phyloP scores from a whole-genome alignment of 2,329 filamentous ascomycete species.

The Davidsoniella eucalypti region DNA sequence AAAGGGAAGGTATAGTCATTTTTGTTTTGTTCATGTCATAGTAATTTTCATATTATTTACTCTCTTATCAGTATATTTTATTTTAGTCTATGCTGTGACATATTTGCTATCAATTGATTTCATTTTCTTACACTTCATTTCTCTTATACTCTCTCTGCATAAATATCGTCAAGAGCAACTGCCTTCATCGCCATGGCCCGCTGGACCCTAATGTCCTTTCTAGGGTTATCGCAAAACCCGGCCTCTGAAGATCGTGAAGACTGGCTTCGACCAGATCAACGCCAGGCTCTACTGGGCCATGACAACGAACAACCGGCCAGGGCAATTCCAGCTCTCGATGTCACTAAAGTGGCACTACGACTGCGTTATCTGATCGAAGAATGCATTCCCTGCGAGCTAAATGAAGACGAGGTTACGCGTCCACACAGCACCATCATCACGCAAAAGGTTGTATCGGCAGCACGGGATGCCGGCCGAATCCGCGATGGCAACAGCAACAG shows the following conservation, averaged over 20 bases:
- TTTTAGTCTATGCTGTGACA: too few relatives aligned
- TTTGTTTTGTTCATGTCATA: too few relatives aligned
- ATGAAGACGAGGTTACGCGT: conserved; percentile 54
- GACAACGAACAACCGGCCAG: conserved; percentile 24
- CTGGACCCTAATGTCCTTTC: conserved; percentile 8
- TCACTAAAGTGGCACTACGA: conserved; percentile 78
- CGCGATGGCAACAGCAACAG: too few relatives aligned
- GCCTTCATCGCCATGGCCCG: neutral
- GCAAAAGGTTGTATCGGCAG: conserved; percentile 57
- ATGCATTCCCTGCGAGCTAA: conserved; percentile 78
- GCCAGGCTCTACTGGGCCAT: neutral
- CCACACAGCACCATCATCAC: conserved; percentile 82
- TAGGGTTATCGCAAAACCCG: conserved; percentile 6
- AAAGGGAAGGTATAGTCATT: too few relatives aligned
- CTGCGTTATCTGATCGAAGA: conserved; percentile 83
- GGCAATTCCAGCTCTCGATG: conserved; percentile 57
- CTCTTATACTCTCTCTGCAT: too few relatives aligned
- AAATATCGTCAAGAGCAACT: too few relatives aligned
- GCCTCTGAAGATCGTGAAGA: neutral
- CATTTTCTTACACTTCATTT: too few relatives aligned
- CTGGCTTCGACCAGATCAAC: conserved; percentile 4
- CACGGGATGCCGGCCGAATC: conserved; percentile 62
- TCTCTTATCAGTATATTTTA: too few relatives aligned
- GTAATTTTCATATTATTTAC: too few relatives aligned
- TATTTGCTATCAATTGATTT: too few relatives aligned